These are phyloP conservation scores for Entomophthora muscae DNA, from an alignment of 371 early-diverging fungal genomes.

Conservation along the genomic window DNA sequence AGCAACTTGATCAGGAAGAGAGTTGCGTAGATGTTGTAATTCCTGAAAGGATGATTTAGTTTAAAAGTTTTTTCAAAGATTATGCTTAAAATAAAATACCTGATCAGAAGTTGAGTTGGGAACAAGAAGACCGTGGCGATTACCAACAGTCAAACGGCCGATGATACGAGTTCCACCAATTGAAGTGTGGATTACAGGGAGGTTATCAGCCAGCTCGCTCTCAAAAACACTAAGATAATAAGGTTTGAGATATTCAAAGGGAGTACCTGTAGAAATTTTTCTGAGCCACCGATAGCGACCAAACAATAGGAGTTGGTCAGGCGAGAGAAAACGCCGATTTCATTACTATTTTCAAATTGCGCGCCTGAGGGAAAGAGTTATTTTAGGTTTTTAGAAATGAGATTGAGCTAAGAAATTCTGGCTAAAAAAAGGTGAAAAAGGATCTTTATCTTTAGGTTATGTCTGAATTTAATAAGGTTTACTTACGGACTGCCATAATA, in stretches of 20 bases:
- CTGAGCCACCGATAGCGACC: conserved; percentile 95
- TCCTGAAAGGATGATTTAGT: conserved; percentile 27
- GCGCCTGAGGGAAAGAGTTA: conserved; percentile 40
- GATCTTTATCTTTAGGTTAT: too few species aligned
- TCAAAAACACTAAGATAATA: conserved; percentile 63
- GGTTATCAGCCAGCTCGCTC: conserved; percentile 83
- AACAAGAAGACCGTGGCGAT: conserved; percentile 93
- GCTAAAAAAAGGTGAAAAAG: too few species aligned
- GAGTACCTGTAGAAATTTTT: conserved; percentile 85
- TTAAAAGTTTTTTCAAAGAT: neutral
- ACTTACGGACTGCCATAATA: too few species aligned
- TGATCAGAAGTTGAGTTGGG: conserved; percentile 98
- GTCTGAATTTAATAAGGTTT: too few species aligned
- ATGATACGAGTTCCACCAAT: conserved; percentile 97
- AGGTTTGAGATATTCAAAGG: conserved; percentile 12
- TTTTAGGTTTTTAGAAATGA: too few species aligned
- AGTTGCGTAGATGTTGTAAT: conserved; percentile 95
- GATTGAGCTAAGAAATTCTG: too few species aligned
- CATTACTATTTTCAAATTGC: conserved; percentile 98
- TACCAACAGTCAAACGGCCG: conserved; percentile 91
- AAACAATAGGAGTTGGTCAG: conserved; percentile 99
- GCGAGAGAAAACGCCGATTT: conserved; percentile 96
- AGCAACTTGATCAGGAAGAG: conserved; percentile 87
- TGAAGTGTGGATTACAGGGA: conserved; percentile 98
- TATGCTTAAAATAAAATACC: conserved; percentile 10